Conservation (phyloP, 1,284 basidiomycete species). For the Ceratobasidium papillatum region DNA sequence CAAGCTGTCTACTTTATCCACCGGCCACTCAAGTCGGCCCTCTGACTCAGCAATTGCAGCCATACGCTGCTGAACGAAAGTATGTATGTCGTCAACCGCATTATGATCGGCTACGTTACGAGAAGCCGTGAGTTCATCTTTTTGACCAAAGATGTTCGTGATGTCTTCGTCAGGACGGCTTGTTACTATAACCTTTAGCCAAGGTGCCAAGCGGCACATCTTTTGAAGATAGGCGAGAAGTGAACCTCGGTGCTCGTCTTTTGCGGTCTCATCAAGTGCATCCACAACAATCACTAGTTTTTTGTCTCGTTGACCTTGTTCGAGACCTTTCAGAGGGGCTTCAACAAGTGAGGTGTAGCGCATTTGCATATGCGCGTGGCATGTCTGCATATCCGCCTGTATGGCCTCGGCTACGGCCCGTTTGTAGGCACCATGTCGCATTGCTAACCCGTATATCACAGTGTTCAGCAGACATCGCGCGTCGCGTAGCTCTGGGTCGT, state of each 20-base stretch:
- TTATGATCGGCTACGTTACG: neutral
- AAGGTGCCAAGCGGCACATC: neutral
- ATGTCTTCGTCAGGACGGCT: conserved; percentile 16
- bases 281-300: conserved; percentile 7
- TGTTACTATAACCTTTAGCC: neutral
- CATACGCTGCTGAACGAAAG: neutral
- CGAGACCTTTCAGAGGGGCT: neutral
- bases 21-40: neutral
- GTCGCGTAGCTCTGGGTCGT: neutral
- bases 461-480: neutral
- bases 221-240: neutral
- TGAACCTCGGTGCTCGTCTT: neutral
- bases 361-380: neutral
- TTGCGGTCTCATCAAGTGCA: conserved; percentile 30
- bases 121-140: neutral
- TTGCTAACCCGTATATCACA: neutral
- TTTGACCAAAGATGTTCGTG: neutral
- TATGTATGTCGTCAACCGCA: neutral
- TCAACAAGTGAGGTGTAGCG: neutral
- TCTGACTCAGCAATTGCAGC: neutral
- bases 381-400: neutral
- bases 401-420: neutral
- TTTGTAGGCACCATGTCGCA: neutral
- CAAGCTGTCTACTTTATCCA: neutral
- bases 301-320: neutral